Evolutionary conservation across 129 eudicot genomes (phyloP), one percentile per base, ranked within the genome.

Genomic region (Flaveria trinervia): DNA sequence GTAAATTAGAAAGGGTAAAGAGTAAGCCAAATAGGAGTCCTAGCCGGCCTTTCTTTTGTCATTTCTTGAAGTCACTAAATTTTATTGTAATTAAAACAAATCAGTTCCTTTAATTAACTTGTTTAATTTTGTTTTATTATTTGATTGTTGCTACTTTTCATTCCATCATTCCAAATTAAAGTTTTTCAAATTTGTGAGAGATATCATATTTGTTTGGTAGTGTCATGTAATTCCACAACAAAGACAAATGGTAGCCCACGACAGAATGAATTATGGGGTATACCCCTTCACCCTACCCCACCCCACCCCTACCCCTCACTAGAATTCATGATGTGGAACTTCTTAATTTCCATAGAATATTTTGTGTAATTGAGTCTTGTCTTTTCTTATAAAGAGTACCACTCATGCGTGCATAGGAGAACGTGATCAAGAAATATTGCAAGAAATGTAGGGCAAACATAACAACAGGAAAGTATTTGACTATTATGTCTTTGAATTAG

Each of bases 1-100:
- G 45, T 71, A 62, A 48, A 36, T 76, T 55, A 76, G 51, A 45
- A 76, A 79, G 73, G 83, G 83, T 76, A 79, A 81, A 71, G 88
- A 85, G 85, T 81, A 83, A 79, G 88, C 87, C 86, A 85, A 88
- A 82, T 33, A 77, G 84, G 84, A 82, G 92, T 68, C 89, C 80
- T 82, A 85, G 96, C 92, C 92, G 96, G 89, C 92, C 90, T 33
- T 18, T 28, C 0, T 12, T 81, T 90, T 85, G 89, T 85, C 90
- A 25, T 68, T 71, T 71, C 20, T 59, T 65, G 72, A 77, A 70
- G 79, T 48, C 82, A 79, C 57, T 67, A 65, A 68, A 84, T 80
- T 52, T 30, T 51, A 0, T 70, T 45, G 28, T 80, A 82, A 26
- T 74, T 56, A 82, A 55, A 82, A 85, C 81, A 87, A 85, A 41